Conservation (phyloP, 495 filamentous ascomycete genomes). For the Xylaria scruposa region DNA sequence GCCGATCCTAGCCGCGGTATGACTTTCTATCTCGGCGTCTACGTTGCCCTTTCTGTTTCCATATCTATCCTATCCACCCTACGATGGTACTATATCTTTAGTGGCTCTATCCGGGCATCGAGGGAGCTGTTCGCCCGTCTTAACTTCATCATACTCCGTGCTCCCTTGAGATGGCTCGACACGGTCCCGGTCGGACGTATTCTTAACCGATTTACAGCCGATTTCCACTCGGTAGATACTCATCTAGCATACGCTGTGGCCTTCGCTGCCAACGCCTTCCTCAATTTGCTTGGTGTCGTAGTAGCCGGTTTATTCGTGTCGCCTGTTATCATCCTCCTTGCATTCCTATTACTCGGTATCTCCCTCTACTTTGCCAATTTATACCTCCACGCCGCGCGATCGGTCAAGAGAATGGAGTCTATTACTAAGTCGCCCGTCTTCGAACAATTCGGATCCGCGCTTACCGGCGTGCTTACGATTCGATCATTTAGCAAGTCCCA, state of each 20-base stretch:
- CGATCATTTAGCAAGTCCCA: conserved; percentile 71
- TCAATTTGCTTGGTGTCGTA: conserved; percentile 64
- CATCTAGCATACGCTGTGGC: conserved; percentile 65
- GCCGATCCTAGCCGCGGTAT: conserved; percentile 45
- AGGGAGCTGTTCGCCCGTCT: conserved; percentile 68
- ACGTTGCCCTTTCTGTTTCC: conserved; percentile 64
- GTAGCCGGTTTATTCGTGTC: conserved; percentile 69
- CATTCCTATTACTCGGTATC: conserved; percentile 59
- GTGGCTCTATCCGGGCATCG: conserved; percentile 67
- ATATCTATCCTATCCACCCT: conserved; percentile 63
- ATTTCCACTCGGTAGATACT: conserved; percentile 75
- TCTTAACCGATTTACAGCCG: conserved; percentile 79
- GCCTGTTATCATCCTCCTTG: conserved; percentile 64
- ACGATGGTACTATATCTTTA: conserved; percentile 64
- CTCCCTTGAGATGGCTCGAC: conserved; percentile 79
- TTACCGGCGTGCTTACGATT: conserved; percentile 77
- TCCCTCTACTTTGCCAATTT: conserved; percentile 62
- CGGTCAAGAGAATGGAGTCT: conserved; percentile 77
- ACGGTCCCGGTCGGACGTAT: conserved; percentile 80
- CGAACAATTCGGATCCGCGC: conserved; percentile 73
- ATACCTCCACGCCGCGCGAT: conserved; percentile 74
- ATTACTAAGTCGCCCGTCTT: conserved; percentile 78
- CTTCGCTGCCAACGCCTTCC: conserved; percentile 58
- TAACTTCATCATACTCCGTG: conserved; percentile 68
- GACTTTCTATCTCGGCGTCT: conserved; percentile 70